Conservation (phyloP, 192 early-diverging fungal species). For the Lunasporangiospora selenospora region DNA sequence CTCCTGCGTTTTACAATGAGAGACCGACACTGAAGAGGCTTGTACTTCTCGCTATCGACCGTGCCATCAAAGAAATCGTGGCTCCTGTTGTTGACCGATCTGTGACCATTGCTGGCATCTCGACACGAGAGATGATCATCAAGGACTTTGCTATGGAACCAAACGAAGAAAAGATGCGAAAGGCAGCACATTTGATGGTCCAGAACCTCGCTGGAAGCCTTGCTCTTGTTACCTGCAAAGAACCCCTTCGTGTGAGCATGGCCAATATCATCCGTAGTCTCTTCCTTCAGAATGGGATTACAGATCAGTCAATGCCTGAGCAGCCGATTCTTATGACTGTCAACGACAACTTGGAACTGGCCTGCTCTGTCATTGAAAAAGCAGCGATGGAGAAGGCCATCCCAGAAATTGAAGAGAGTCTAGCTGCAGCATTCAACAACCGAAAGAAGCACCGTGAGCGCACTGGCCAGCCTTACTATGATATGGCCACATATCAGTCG, state of each 20-base stretch:
- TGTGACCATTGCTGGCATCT: conserved; percentile 86
- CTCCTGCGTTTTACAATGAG: too few species aligned
- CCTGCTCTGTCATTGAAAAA: conserved; percentile 89
- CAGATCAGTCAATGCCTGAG: conserved; percentile 74
- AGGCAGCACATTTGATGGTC: conserved; percentile 91
- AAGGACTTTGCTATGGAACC: conserved; percentile 94
- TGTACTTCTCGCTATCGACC: conserved; percentile 82
- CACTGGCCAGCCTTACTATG: conserved; percentile 85
- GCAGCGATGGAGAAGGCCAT: conserved; percentile 90
- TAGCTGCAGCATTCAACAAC: conserved; percentile 65
- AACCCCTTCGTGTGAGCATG: conserved; percentile 84
- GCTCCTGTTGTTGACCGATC: conserved; percentile 89
- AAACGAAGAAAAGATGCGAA: conserved; percentile 87
- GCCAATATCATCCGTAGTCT: conserved; percentile 64
- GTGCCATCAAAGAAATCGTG: conserved; percentile 84
- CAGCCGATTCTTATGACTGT: conserved; percentile 80
- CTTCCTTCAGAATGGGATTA: conserved; percentile 69
- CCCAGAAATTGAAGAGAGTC: conserved; percentile 81
- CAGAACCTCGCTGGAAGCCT: conserved; percentile 83
- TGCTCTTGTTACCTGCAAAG: conserved; percentile 89
- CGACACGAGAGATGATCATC: conserved; percentile 83
- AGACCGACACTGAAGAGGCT: conserved; percentile 81
- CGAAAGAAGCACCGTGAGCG: conserved; percentile 87
- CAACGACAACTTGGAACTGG: conserved; percentile 88
- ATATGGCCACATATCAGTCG: conserved; percentile 73